phyloP scores from a whole-genome alignment of 495 filamentous ascomycete species.

The Pyrenula aspistea region DNA sequence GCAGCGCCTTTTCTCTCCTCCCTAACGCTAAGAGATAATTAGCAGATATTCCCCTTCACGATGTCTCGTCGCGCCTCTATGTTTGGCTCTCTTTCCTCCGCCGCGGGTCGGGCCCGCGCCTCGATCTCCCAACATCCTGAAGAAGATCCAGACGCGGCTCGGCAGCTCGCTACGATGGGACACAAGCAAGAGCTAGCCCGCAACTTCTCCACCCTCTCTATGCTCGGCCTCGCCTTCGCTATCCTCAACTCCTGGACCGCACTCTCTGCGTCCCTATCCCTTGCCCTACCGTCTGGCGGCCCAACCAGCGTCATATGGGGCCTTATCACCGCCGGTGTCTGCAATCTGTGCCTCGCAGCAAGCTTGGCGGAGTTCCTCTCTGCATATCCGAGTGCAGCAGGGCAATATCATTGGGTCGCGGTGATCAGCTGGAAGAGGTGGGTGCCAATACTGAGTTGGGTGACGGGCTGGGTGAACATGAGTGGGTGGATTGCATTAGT shows the following conservation, averaged over 20 bases:
- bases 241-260: conserved; percentile 45
- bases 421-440: conserved; percentile 41
- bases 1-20: too few relatives aligned
- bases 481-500: conserved; percentile 57
- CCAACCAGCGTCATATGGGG: conserved; percentile 41
- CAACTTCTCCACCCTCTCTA: conserved; percentile 38
- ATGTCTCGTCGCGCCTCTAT: not conserved
- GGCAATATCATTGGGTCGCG: conserved; percentile 70
- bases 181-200: conserved; percentile 53
- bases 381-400: conserved; percentile 57
- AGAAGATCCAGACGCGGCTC: conserved; percentile 26
- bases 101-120: too few relatives aligned
- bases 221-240: conserved; percentile 41
- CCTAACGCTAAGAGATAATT: too few relatives aligned
- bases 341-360: conserved; percentile 58
- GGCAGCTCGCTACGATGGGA: conserved; percentile 49
- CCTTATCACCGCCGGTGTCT: conserved; percentile 55
- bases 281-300: conserved; percentile 36
- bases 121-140: not conserved
- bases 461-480: conserved; percentile 66
- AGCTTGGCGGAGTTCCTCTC: conserved; percentile 64
- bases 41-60: too few relatives aligned
- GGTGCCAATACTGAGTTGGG: conserved; percentile 53
- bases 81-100: not conserved
- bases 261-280: conserved; percentile 33